phyloP scores from a whole-genome alignment of 306 rosid genomes.

The Styphnolobium japonicum region DNA sequence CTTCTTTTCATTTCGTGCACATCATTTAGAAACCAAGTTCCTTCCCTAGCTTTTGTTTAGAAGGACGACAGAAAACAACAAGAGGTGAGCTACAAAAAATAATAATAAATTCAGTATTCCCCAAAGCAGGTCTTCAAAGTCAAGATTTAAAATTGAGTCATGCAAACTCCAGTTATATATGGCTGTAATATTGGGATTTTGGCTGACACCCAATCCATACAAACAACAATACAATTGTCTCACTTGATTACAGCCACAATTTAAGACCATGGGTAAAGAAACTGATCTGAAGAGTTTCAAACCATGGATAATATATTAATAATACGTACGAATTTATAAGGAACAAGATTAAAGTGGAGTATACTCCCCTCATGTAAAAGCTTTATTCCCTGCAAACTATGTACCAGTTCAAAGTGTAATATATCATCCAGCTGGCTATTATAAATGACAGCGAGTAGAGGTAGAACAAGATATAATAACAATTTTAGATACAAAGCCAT shows the following conservation, averaged over 20 bases:
- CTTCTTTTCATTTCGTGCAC: background rate
- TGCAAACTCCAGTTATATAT: background rate
- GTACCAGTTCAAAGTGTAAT: background rate
- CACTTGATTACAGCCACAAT: background rate
- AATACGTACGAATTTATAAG: background rate
- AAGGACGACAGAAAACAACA: background rate
- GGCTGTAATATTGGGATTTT: too few relatives aligned
- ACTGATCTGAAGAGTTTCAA: background rate
- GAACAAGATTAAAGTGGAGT: background rate
- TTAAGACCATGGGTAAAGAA: background rate
- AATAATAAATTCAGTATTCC: too few relatives aligned
- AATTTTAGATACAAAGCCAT: background rate
- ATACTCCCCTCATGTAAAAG: background rate
- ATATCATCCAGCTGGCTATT: slow-evolving; percentile 7
- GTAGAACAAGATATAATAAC: background rate
- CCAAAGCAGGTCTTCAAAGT: background rate
- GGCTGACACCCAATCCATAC: background rate
- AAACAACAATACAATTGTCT: background rate
- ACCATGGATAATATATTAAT: background rate
- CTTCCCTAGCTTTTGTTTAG: background rate
- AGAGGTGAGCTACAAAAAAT: too few relatives aligned
- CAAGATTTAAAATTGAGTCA: background rate
- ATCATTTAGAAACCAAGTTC: background rate
- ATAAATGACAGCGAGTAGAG: background rate
- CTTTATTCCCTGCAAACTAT: background rate